Evolutionary conservation across 805 yeast species (phyloP), one percentile per base, ranked within the genome.

Genomic region (Torulaspora delbrueckii): DNA sequence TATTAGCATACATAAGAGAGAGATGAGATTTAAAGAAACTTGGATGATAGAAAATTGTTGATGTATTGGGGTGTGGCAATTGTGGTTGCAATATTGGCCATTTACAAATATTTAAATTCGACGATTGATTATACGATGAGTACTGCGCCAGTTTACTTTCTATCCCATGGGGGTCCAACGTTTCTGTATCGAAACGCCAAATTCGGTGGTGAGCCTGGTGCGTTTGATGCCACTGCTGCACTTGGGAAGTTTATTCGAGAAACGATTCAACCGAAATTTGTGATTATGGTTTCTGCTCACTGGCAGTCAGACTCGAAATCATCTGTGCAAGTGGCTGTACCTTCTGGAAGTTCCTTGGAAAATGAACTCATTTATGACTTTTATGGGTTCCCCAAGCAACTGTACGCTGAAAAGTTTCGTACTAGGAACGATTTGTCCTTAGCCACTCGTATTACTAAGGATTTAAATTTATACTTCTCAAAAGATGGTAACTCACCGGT

Each of bases 121-220:
- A 14, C 13, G 2, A 33, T n/a, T 12, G 24, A 23, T 9, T n/a
- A 23, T 5, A 33, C 12, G 38, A 36, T 42, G 35, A 58, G 51
- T 52, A 63, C 22, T 19, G 6, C 65, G 8, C 91, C 93, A 5
- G 75, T 80, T 1, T 83, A 67, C 59, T 86, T 85, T 62, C 59
- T 84, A 35, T 79, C 87, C n/a, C 95, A 86, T 65, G 95, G 95
- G 6, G 93, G 90, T 0, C 95, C 95, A 6, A 79, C 85, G 1
- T 84, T 86, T 61, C 77, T 84, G 71, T 81, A 82, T 55, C 60
- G 69, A 28, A 65, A 71, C n/a, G 74, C 69, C 40, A 69, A 65
- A 18, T 65, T 69, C 39, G 79, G 79, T 14, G 77, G 83, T 30
- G 73, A 76, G 46, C 42, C 43, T 2, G 86, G 86, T 4, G 90